Evolutionary conservation across 78 protist genomes (phyloP).

Genomic region (Monosiga brevicollis): DNA sequence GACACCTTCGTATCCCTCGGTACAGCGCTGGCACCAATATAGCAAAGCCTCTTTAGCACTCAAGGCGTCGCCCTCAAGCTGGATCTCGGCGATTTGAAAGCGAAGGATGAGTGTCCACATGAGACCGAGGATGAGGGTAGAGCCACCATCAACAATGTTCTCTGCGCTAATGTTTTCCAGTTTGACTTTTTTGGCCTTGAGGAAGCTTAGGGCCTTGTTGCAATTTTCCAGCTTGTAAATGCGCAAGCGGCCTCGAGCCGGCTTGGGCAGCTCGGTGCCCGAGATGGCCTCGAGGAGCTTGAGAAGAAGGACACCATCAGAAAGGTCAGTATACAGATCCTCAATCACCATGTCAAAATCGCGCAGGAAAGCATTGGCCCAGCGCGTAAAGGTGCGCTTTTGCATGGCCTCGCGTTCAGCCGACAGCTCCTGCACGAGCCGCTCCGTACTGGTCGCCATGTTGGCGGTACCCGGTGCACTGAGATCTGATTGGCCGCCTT

Average conservation of each 20-base stretch:
- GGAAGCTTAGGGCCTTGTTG: conserved; percentile 9
- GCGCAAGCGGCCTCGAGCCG: conserved; percentile 36
- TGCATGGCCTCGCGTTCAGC: background rate
- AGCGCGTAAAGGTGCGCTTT: conserved; percentile 1
- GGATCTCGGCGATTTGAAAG: conserved; percentile 36
- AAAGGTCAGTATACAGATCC: background rate
- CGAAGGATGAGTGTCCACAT: conserved; percentile 54
- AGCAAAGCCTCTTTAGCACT: conserved; percentile 54
- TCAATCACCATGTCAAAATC: background rate
- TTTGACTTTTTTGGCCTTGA: conserved; percentile 2
- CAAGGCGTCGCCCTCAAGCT: conserved; percentile 17
- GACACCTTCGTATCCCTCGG: conserved; percentile 10
- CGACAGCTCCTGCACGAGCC: background rate
- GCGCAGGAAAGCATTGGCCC: background rate
- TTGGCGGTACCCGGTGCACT: background rate
- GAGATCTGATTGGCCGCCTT: no score
- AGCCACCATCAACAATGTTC: conserved; percentile 43
- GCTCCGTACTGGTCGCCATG: background rate
- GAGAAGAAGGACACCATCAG: background rate
- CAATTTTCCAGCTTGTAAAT: conserved; percentile 18
- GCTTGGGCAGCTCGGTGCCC: background rate
- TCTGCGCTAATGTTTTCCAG: conserved; percentile 30
- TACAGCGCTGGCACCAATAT: conserved; percentile 46
- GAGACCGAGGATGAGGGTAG: conserved; percentile 52
- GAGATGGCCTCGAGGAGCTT: conserved; percentile 3